A percentile compares a stretch with the other conserved stretches of the same genome.
phyloP scores from a whole-genome alignment of 768 basidiomycete species.

The Termitomyces sp. region DNA sequence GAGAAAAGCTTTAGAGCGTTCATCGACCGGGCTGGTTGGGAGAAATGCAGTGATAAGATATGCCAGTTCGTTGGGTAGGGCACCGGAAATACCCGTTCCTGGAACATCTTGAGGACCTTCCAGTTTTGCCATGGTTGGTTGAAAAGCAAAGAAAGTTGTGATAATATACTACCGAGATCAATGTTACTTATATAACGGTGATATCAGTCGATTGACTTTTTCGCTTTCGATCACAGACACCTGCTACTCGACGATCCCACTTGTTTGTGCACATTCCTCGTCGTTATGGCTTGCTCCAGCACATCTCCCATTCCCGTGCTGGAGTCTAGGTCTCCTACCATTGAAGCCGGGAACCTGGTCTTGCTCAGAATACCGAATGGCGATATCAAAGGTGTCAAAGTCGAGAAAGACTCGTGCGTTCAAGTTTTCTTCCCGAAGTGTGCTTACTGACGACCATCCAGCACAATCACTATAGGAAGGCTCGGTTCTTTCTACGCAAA shows the following conservation, averaged over 20 bases:
- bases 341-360: slow-evolving; percentile 71
- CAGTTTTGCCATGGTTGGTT: slow-evolving; percentile 1
- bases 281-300: slow-evolving; percentile 7
- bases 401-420: slow-evolving; percentile 67
- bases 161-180: not conserved
- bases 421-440: not conserved
- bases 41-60: slow-evolving; percentile 47
- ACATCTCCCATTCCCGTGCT: slow-evolving; percentile 3
- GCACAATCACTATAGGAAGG: slow-evolving; percentile 73
- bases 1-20: slow-evolving; percentile 66
- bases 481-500: slow-evolving; percentile 78
- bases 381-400: slow-evolving; percentile 67
- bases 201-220: not conserved
- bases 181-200: not conserved
- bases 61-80: slow-evolving; percentile 50
- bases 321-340: slow-evolving; percentile 25
- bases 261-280: not conserved
- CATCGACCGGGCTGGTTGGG: slow-evolving; percentile 34
- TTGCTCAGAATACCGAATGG: slow-evolving; percentile 76
- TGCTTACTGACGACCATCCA: slow-evolving; percentile 21
- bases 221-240: slow-evolving; percentile 3
- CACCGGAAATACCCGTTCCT: slow-evolving; percentile 22
- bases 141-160: not conserved
- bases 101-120: not conserved
- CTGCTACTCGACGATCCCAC: slow-evolving; percentile 1